A percentile compares a stretch with the other conserved stretches of the same genome.
phyloP scores from a whole-genome alignment of 2,329 filamentous ascomycete genomes.

The Beauveria caledonica region DNA sequence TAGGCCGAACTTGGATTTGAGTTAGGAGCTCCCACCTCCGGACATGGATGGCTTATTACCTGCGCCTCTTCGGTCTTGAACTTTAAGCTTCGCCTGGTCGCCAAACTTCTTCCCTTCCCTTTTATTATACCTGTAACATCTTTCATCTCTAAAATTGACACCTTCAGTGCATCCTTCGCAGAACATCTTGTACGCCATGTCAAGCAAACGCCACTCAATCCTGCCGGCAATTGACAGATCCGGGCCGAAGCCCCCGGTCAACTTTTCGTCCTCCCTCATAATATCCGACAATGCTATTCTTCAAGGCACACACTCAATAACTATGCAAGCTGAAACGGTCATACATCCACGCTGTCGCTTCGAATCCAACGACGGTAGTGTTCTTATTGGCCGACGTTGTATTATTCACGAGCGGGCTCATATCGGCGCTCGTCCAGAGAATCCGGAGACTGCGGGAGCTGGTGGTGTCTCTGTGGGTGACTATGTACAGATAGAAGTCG shows the following conservation, averaged over 20 bases:
- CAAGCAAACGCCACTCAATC: constrained; percentile 48
- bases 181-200: constrained; percentile 20
- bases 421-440: constrained; percentile 38
- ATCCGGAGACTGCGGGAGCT: constrained; percentile 17
- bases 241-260: constrained; percentile 52
- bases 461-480: constrained; percentile 51
- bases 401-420: constrained; percentile 66
- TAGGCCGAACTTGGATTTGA: neutral
- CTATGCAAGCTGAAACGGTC: constrained; percentile 67
- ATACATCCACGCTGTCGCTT: constrained; percentile 81
- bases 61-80: neutral
- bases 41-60: neutral
- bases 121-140: neutral
- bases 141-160: neutral
- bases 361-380: constrained; percentile 68
- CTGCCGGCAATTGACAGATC: constrained; percentile 43
- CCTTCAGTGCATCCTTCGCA: neutral
- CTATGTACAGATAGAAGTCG: constrained; percentile 54
- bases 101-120: neutral
- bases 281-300: constrained; percentile 57
- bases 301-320: constrained; percentile 68
- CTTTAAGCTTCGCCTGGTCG: neutral
- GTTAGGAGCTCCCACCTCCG: constrained; percentile 1
- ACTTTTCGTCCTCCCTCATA: constrained; percentile 50
- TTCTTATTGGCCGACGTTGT: constrained; percentile 73